These are phyloP conservation scores for Neoscytalidium dimidiatum DNA, from an alignment of 2,329 filamentous ascomycete genomes.

Conservation along the genomic window DNA sequence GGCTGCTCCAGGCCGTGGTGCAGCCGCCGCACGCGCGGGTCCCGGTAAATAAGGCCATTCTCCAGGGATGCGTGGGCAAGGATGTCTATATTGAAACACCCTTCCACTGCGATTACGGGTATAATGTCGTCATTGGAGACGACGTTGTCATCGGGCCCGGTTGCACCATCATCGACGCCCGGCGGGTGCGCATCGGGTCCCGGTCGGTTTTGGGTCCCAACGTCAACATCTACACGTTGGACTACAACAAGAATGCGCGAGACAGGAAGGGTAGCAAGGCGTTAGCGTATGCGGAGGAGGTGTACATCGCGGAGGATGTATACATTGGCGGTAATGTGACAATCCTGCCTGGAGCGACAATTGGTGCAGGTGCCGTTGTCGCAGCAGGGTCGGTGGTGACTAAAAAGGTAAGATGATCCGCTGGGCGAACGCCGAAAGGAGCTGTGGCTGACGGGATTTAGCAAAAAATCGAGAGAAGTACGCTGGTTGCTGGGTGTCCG, in stretches of 20 bases:
- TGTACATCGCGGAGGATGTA: conserved; percentile 75
- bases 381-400: conserved; percentile 56
- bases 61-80: conserved; percentile 65
- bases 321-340: conserved; percentile 65
- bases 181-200: conserved; percentile 77
- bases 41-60: conserved; percentile 44
- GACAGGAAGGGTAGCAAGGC: conserved; percentile 73
- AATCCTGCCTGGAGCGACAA: conserved; percentile 59
- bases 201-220: conserved; percentile 72
- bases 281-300: conserved; percentile 67
- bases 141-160: conserved; percentile 81
- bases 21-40: conserved; percentile 54
- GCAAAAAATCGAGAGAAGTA: conserved; percentile 50
- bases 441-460: conserved; percentile 20
- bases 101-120: conserved; percentile 92
- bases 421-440: background rate
- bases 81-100: conserved; percentile 81
- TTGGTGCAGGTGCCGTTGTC: conserved; percentile 56
- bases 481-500: conserved; percentile 51
- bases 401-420: background rate
- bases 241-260: conserved; percentile 69
- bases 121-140: conserved; percentile 87
- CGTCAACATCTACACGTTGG: conserved; percentile 81
- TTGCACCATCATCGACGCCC: conserved; percentile 86
- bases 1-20: conserved; percentile 72